These are phyloP conservation scores for Fusarium phyllophilum DNA, from an alignment of 2,329 filamentous ascomycete species.

Conservation along the genomic window DNA sequence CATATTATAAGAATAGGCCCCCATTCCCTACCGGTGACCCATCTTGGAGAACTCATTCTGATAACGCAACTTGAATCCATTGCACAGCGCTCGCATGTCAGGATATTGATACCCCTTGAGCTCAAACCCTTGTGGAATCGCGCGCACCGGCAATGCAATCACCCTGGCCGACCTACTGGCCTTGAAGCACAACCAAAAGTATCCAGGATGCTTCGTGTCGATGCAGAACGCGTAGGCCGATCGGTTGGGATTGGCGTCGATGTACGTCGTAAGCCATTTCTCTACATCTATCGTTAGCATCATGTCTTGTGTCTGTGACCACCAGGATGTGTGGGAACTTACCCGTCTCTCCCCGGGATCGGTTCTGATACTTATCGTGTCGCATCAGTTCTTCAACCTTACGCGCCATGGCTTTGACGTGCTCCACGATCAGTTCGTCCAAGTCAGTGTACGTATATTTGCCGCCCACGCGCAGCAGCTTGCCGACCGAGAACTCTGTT, in stretches of 20 bases:
- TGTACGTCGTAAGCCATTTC: slow-evolving; percentile 95
- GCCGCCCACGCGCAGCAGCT: slow-evolving; percentile 83
- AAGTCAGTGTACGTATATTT: slow-evolving; percentile 95
- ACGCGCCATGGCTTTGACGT: slow-evolving; percentile 96
- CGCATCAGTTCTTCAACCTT: slow-evolving; percentile 97
- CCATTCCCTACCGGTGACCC: slow-evolving; percentile 48
- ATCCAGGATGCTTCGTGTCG: slow-evolving; percentile 89
- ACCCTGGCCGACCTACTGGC: slow-evolving; percentile 79
- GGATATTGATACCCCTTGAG: slow-evolving; percentile 89
- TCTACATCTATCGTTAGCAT: slow-evolving; percentile 63
- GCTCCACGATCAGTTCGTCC: slow-evolving; percentile 95
- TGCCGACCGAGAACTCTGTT: slow-evolving; percentile 93
- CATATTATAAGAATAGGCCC: not conserved
- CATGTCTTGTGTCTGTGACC: not conserved
- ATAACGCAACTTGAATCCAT: slow-evolving; percentile 92
- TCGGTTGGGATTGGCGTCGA: slow-evolving; percentile 92
- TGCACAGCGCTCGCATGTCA: slow-evolving; percentile 94
- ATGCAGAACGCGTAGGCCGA: slow-evolving; percentile 97
- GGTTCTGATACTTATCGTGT: slow-evolving; percentile 91
- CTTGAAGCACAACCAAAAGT: slow-evolving; percentile 98
- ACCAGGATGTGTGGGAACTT: slow-evolving; percentile 55
- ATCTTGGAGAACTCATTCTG: slow-evolving; percentile 73
- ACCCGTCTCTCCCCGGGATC: slow-evolving; percentile 85
- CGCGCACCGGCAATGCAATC: slow-evolving; percentile 84
- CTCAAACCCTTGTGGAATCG: slow-evolving; percentile 94